Base-by-base conservation (phyloP, 768 basidiomycete genomes). In the Dendrothele bispora region DNA sequence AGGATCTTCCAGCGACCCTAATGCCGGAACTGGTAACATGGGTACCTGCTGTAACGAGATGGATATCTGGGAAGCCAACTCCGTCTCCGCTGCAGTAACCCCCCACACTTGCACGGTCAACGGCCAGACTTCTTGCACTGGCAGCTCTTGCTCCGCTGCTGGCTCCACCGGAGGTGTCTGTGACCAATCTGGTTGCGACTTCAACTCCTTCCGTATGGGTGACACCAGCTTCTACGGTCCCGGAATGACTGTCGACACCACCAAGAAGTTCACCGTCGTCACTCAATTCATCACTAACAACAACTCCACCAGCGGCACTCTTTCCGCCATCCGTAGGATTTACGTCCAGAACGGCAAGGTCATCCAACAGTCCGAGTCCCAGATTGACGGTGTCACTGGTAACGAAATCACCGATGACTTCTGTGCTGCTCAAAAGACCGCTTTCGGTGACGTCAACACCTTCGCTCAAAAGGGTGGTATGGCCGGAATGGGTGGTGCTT, bases 181-280 rank as follows among this genome's bases (percentile, higher is more conserved):
- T 58, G 73, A 75, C 62, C 59, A 61, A 48, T 69, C 66, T 51
- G 73, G 73, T 42, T 75, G 73, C 63, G 73, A 74, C 57, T 75
- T 73, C 67, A 75, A 74, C 70, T 69, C 72, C 14, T 75, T 59
- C 63, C 71, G 73, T 58, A 64, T 72, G 67, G 73, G 73, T 44
- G 57, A 68, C 62, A 59, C 59, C 51, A 48, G 55, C 34, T 75
- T 74, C 69, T 67, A 63, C 58, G 74, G 74, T 35, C 55, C 60
- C 3, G 67, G 68, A 43, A 43, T 56, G 56, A 71, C 66, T 40
- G 66, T 74, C 58, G 67, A 74, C 64, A 75, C 72, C 47, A 63
- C 39, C 49, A 48, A 55, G 39, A 62, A 61, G 51, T 61, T 74
- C 62, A 75, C 74, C 39, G 70, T 71, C 45, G 72, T 74, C 48